Percentiles rank a stretch among this genome's conserved stretches.
phyloP scores from a whole-genome alignment of 23 red algal species.

The Chondrus crispus region DNA sequence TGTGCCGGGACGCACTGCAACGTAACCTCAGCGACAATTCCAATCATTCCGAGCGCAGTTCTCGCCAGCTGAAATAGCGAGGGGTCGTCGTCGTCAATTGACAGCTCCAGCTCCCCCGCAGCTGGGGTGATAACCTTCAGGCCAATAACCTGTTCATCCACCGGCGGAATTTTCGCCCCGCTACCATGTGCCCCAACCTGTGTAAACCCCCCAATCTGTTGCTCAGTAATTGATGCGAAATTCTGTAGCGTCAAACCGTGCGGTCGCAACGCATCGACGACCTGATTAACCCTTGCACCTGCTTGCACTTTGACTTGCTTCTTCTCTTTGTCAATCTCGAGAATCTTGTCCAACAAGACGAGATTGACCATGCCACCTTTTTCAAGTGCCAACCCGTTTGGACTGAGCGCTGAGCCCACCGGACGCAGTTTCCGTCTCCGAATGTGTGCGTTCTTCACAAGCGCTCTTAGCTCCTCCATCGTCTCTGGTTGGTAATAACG shows the following conservation, averaged over 20 bases:
- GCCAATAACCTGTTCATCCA: constrained; percentile 83
- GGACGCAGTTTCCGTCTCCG: constrained; percentile 60
- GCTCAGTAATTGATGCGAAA: constrained; percentile 90
- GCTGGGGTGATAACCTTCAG: constrained; percentile 75
- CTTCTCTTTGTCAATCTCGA: constrained; percentile 48
- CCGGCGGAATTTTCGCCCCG: constrained; percentile 70
- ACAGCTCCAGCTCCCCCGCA: constrained; percentile 45
- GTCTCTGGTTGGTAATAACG: constrained; percentile 61
- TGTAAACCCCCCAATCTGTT: constrained; percentile 89
- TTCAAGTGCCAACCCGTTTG: constrained; percentile 73
- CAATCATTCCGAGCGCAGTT: constrained; percentile 76
- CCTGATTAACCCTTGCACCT: constrained; percentile 61
- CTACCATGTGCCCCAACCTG: constrained; percentile 94
- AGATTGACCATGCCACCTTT: constrained; percentile 83
- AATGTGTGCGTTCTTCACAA: constrained; percentile 41
- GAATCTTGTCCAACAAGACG: constrained; percentile 66
- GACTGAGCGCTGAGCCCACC: constrained; percentile 80
- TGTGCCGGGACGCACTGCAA: constrained; percentile 74
- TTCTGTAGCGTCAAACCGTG: constrained; percentile 75
- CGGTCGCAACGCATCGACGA: constrained; percentile 69
- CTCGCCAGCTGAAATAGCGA: constrained; percentile 60
- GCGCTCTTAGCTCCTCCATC: constrained; percentile 25
- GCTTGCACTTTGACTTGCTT: constrained; percentile 71
- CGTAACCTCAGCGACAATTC: constrained; percentile 79
- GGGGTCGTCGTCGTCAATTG: constrained; percentile 46